Percentiles rank a stretch among this genome's conserved stretches.
Evolutionary conservation across 768 basidiomycete genomes (phyloP).

Genomic region (Clathrus columnatus): DNA sequence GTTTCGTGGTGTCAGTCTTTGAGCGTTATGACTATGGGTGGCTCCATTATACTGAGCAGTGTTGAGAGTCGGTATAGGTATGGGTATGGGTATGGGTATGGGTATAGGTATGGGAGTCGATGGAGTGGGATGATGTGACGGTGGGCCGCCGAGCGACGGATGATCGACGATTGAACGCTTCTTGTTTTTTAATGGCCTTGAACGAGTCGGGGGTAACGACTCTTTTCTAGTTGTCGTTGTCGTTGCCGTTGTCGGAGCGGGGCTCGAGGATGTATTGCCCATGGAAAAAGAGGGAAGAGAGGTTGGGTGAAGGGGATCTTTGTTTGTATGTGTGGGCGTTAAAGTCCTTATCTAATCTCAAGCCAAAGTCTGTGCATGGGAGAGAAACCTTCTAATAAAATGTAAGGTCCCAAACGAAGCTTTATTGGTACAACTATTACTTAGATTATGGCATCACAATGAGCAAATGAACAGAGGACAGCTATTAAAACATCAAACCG

Average conservation of each 20-base stretch:
- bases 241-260: background rate
- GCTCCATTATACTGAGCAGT: background rate
- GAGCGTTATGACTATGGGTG: background rate
- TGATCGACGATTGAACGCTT: slow-evolving; percentile 11
- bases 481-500: background rate
- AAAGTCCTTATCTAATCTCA: background rate
- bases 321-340: background rate
- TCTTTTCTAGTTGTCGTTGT: background rate
- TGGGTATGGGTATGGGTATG: background rate
- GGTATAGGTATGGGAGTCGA: background rate
- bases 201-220: background rate
- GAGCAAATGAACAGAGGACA: background rate
- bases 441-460: background rate
- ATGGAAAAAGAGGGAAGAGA: background rate
- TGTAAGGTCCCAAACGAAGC: background rate
- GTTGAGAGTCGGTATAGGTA: background rate
- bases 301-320: background rate
- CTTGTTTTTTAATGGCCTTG: slow-evolving; percentile 1
- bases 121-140: background rate
- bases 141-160: background rate
- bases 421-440: background rate
- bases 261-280: slow-evolving; percentile 7
- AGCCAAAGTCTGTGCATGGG: background rate
- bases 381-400: background rate
- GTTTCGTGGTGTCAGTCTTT: background rate